Base-by-base conservation (phyloP, 1,284 basidiomycete species). In the Serendipita sp. region DNA sequence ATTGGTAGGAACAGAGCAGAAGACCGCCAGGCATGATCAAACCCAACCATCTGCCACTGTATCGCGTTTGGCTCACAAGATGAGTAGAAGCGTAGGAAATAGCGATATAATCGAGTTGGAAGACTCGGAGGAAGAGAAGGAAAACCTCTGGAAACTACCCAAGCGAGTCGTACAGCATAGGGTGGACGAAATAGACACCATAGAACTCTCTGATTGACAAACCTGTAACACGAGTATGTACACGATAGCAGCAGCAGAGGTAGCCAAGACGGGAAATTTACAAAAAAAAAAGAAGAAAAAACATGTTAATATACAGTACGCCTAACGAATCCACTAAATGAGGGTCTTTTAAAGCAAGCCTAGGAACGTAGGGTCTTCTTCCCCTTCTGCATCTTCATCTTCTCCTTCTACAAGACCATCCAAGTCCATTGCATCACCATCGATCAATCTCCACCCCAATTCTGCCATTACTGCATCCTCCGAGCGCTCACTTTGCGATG, bases 171-270 rank as follows among this genome's bases (percentile, higher is more conserved):
- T 26, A 41, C 32, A 26, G 15, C 43, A 32, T 6, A 15, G 38
- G 35, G 13, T 43, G 15, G 50, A 43, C 17, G 22, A 26, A 17
- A 26, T 35, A 12, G 62, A 63, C n/a, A 58, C 55, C 5, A 63
- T 63, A 38, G 62, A 63, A 8, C 53, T 63, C 6, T 63, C 62
- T 2, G 62, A 63, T 32, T 63, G 58, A 49, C 45, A 49, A 49
- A 49, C 29, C 17, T 49, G 17, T 49, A 49, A n/a, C 45, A n/a
- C 29, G 29, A 22, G 8, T 22, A 49, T 29, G 45, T 49, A 49
- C 45, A 49, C 45, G 45, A 29, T n/a, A 17, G n/a, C n/a, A 49
- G 29, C n/a, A 29, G n/a, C 6, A 22, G 45, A 17, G 12, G 45
- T 49, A 22, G 8, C 29, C 29, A 29, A 29, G 5, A 49, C 8